These are phyloP conservation scores for Picochlorum sp. DNA, from an alignment of 139 green algal species.

Conservation along the genomic window DNA sequence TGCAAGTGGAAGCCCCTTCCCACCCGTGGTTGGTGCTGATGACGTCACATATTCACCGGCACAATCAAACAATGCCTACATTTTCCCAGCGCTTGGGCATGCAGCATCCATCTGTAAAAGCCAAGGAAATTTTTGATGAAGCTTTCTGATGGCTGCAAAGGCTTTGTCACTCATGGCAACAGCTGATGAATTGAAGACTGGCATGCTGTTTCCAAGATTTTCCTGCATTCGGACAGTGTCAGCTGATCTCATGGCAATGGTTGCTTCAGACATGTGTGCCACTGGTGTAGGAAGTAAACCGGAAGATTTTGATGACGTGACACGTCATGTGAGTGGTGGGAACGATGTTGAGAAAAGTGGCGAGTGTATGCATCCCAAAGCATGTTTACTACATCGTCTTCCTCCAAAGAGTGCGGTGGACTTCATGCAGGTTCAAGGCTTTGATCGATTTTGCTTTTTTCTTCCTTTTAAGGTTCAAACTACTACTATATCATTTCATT, in stretches of 20 bases:
- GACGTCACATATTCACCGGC: conserved; percentile 23
- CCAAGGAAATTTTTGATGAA: conserved; percentile 57
- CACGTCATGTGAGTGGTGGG: background rate
- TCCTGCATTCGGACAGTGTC: conserved; percentile 30
- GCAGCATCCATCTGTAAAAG: conserved; percentile 48
- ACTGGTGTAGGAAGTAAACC: conserved; percentile 24
- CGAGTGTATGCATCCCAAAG: conserved; percentile 12
- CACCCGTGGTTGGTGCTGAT: conserved; percentile 23
- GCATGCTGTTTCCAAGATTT: conserved; percentile 49
- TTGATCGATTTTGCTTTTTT: too few species aligned
- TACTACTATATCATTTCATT: too few species aligned
- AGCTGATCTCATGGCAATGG: conserved; percentile 15
- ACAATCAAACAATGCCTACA: conserved; percentile 78
- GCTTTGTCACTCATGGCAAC: conserved; percentile 39
- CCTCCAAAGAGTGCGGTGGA: background rate
- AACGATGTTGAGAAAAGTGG: conserved; percentile 10
- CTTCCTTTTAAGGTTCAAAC: too few species aligned
- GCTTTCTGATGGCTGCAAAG: conserved; percentile 71
- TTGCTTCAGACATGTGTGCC: conserved; percentile 32
- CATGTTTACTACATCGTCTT: background rate
- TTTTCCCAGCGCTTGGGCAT: conserved; percentile 67
- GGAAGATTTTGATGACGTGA: conserved; percentile 14
- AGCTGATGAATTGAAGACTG: conserved; percentile 22
- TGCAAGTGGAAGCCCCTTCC: conserved; percentile 74
- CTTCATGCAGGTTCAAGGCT: too few species aligned